Base-by-base conservation (phyloP, 768 basidiomycete genomes). In the Podaxis sp. region DNA sequence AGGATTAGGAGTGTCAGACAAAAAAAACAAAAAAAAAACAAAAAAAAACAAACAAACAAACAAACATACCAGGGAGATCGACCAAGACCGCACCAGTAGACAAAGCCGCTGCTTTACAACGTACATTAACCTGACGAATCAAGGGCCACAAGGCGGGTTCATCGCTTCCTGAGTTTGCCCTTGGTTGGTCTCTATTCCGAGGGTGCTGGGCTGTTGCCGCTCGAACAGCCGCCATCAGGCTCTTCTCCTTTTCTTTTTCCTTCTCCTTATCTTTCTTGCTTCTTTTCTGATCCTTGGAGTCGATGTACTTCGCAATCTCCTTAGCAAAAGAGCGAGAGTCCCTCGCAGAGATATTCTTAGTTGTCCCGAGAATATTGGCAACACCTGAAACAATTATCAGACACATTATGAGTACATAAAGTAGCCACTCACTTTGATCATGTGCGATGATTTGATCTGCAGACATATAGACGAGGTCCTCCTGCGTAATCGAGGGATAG, bases 71-170 rank as follows among this genome's bases (percentile, higher is more conserved):
- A 54, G 86, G 86, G 59, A 88, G 71, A 67, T 88, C 86, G 16
- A 86, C 85, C n/a, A 87, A 69, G 21, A 85, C 72, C 0, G 83
- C 83, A n/a, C 86, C 85, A 1, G 83, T 84, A 13, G 80, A 76
- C 40, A 88, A 73, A 9, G 82, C 83, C 5, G 70, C 64, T 0
- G 84, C 73, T 48, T 74, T 73, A 69, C 82, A 85, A 7, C 79
- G 77, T n/a, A 87, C 82, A 61, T 80, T 81, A 50, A 87, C 85
- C 69, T 83, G 81, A 16, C 81, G 78, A 62, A 88, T 85, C 50
- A 87, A 76, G 3, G 85, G 85, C 86, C 86, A 87, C 5, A 82
- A 72, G 7, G 84, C 83, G 9, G 82, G 76, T 1, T 66, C 70
- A 61, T 78, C 70, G 7, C 46, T 51, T 36, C 47, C 53, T 23